Percentiles rank a stretch among this genome's conserved stretches.
Evolutionary conservation across 371 early-diverging fungal genomes (phyloP).

Genomic region (Apophysomyces elegans): DNA sequence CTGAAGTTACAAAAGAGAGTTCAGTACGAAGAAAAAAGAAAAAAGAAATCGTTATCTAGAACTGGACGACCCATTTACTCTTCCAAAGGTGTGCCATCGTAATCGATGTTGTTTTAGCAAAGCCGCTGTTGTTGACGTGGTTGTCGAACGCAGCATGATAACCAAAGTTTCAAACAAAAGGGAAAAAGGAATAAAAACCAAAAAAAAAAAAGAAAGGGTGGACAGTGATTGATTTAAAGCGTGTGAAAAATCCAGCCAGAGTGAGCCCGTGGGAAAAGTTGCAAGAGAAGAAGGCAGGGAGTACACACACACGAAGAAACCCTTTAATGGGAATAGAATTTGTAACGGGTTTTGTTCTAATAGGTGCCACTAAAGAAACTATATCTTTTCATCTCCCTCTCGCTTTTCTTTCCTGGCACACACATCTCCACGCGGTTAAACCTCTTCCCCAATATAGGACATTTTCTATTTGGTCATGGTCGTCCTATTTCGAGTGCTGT

Average conservation of each 20-base stretch:
- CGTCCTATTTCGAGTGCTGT: not conserved
- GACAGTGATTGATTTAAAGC: not conserved
- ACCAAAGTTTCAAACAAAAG: not conserved
- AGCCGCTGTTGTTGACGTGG: not conserved
- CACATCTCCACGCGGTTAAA: too few relatives aligned
- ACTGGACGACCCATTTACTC: not conserved
- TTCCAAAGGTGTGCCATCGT: not conserved
- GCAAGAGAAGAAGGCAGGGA: not conserved
- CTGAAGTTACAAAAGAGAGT: not conserved
- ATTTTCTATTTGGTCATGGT: not conserved
- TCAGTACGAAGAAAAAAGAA: not conserved
- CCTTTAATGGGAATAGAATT: too few relatives aligned
- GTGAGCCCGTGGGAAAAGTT: not conserved
- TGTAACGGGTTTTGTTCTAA: too few relatives aligned
- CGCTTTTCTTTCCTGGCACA: too few relatives aligned
- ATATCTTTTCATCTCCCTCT: too few relatives aligned
- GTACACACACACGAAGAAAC: too few relatives aligned
- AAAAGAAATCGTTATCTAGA: not conserved
- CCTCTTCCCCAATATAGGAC: not conserved
- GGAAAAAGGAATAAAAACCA: too few relatives aligned
- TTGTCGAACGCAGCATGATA: not conserved
- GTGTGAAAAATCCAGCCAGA: conserved; percentile 5
- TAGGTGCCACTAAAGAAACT: too few relatives aligned
- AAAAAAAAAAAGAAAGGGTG: not conserved
- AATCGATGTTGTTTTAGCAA: not conserved